Evolutionary conservation across 1,139 yeast genomes (phyloP).

Genomic region (Pichia sp.): DNA sequence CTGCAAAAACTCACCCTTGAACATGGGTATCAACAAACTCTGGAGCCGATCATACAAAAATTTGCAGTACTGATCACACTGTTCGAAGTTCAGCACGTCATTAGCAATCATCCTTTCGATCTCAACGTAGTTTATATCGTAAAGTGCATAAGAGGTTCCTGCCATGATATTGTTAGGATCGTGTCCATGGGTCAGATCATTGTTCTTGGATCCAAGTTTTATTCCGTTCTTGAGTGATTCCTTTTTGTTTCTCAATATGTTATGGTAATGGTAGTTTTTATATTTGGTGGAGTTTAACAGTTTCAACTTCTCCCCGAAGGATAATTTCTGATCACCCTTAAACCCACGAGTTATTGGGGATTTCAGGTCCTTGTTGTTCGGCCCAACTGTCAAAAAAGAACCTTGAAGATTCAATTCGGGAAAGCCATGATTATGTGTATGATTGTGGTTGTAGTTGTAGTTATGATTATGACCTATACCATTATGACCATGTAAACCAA

Average conservation of each 20-base stretch:
- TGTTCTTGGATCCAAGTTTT: constrained; percentile 29
- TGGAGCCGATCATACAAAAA: constrained; percentile 48
- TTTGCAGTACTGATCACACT: constrained; percentile 44
- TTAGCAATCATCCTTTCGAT: constrained; percentile 27
- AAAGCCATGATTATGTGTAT: constrained; percentile 3
- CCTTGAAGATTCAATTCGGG: constrained; percentile 20
- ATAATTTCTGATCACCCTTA: constrained; percentile 37
- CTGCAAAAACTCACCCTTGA: constrained; percentile 44
- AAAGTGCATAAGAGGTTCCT: constrained; percentile 14
- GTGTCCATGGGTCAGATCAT: constrained; percentile 8
- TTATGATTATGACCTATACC: background rate
- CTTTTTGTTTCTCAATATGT: constrained; percentile 28
- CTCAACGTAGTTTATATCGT: constrained; percentile 20
- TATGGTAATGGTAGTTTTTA: constrained; percentile 35
- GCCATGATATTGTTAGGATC: constrained; percentile 10
- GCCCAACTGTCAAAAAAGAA: background rate
- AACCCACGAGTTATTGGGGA: constrained; percentile 42
- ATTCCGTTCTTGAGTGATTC: constrained; percentile 25
- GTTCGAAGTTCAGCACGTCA: constrained; percentile 33
- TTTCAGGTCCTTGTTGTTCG: constrained; percentile 23
- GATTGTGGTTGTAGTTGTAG: background rate
- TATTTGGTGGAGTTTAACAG: constrained; percentile 39
- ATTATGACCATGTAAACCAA: constrained; percentile 13
- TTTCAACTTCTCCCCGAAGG: constrained; percentile 26
- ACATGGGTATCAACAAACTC: constrained; percentile 43